Conservation (phyloP, 148 eudicot genomes). For the Chenopodium formosanum region DNA sequence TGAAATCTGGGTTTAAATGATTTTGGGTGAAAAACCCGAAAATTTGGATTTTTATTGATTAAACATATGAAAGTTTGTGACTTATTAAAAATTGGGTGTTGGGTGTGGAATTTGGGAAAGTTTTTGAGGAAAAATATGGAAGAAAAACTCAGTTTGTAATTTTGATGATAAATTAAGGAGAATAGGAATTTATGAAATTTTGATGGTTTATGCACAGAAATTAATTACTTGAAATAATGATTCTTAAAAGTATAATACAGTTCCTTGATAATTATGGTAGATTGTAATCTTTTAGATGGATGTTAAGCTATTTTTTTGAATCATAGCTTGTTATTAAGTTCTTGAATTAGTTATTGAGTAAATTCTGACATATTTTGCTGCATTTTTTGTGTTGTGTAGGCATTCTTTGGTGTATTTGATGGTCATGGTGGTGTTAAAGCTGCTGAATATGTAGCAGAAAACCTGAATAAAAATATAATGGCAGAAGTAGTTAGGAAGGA, state of each 20-base stretch:
- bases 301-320: no score
- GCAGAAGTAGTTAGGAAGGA: constrained; percentile 40
- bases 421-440: constrained; percentile 91
- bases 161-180: background rate
- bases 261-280: no score
- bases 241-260: no score
- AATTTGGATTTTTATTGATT: background rate
- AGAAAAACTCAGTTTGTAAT: background rate
- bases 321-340: background rate
- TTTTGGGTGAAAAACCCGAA: background rate
- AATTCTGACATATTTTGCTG: constrained; percentile 20
- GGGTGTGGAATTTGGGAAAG: background rate
- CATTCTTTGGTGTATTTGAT: constrained; percentile 80
- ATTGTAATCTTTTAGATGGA: no score
- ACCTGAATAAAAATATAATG: constrained; percentile 54
- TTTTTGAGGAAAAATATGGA: background rate
- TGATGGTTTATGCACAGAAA: background rate
- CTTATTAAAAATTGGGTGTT: background rate
- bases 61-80: background rate
- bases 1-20: no score
- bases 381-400: constrained; percentile 38
- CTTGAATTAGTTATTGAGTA: background rate
- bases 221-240: background rate
- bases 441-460: constrained; percentile 68
- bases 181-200: background rate